These are phyloP conservation scores for Thalia dealbata DNA, from an alignment of 176 grass and related monocot species.

Conservation along the genomic window DNA sequence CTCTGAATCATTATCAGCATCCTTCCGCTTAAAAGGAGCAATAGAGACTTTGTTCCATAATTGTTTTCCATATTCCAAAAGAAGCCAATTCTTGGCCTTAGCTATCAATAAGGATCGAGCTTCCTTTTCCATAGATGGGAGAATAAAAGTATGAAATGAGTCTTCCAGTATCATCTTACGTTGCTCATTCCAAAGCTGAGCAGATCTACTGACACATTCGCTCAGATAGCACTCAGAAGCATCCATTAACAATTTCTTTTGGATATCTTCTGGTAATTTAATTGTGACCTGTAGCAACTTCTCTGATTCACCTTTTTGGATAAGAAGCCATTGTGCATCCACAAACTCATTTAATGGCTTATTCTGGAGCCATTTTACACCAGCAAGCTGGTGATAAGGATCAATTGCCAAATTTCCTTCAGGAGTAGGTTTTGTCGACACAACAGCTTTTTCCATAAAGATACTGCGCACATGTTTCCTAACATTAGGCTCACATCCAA, in stretches of 20 bases:
- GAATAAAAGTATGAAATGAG: constrained; percentile 63
- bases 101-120: constrained; percentile 50
- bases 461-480: constrained; percentile 78
- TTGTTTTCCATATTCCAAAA: constrained; percentile 67
- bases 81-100: constrained; percentile 67
- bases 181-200: constrained; percentile 92
- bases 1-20: constrained; percentile 53
- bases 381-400: constrained; percentile 69
- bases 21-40: constrained; percentile 80
- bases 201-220: constrained; percentile 89
- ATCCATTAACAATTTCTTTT: constrained; percentile 67
- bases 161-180: constrained; percentile 94
- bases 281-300: constrained; percentile 83
- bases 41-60: constrained; percentile 75
- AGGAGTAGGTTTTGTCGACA: constrained; percentile 69
- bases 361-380: constrained; percentile 69
- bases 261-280: constrained; percentile 63
- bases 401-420: constrained; percentile 70
- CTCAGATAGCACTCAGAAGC: constrained; percentile 83
- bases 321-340: constrained; percentile 85
- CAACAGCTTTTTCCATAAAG: constrained; percentile 83
- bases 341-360: constrained; percentile 76
- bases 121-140: constrained; percentile 91
- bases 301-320: constrained; percentile 97
- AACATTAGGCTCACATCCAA: constrained; percentile 86